A percentile compares a stretch with the other conserved stretches of the same genome.
Evolutionary conservation across 176 grass and related monocot species (phyloP).

Genomic region (Chloris gayana): DNA sequence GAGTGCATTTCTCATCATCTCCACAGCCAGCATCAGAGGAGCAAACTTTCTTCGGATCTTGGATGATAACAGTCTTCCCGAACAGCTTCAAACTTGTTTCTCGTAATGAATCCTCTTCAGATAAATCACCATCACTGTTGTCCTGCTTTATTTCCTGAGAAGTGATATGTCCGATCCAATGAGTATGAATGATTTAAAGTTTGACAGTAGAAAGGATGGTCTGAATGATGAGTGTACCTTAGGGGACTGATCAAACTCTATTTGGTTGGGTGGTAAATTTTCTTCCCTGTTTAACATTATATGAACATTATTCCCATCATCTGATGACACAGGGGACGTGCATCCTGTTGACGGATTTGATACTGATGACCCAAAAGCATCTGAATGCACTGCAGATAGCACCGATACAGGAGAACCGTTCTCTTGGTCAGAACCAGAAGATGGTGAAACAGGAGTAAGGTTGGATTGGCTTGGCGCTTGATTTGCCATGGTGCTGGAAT

Average conservation of each 20-base stretch:
- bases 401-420: slow-evolving; percentile 78
- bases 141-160: slow-evolving; percentile 48
- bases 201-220: neutral
- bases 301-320: slow-evolving; percentile 36
- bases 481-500: slow-evolving; percentile 12
- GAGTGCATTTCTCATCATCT: neutral
- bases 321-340: slow-evolving; percentile 47
- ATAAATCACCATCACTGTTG: slow-evolving; percentile 29
- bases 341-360: slow-evolving; percentile 44
- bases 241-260: slow-evolving; percentile 15
- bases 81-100: slow-evolving; percentile 81
- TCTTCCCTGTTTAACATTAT: slow-evolving; percentile 1
- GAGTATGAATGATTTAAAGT: slow-evolving; percentile 15
- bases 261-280: neutral
- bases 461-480: slow-evolving; percentile 24
- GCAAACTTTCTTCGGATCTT: slow-evolving; percentile 44
- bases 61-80: slow-evolving; percentile 78
- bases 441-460: slow-evolving; percentile 30
- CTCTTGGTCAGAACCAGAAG: slow-evolving; percentile 60
- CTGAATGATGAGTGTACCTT: slow-evolving; percentile 40
- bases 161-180: neutral
- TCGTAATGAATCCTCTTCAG: slow-evolving; percentile 57
- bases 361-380: slow-evolving; percentile 56
- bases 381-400: slow-evolving; percentile 58
- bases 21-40: slow-evolving; percentile 2